A percentile compares a stretch with the other conserved stretches of the same genome.
Evolutionary conservation across 148 eudicot species (phyloP).

Genomic region (Diospyros kaki): DNA sequence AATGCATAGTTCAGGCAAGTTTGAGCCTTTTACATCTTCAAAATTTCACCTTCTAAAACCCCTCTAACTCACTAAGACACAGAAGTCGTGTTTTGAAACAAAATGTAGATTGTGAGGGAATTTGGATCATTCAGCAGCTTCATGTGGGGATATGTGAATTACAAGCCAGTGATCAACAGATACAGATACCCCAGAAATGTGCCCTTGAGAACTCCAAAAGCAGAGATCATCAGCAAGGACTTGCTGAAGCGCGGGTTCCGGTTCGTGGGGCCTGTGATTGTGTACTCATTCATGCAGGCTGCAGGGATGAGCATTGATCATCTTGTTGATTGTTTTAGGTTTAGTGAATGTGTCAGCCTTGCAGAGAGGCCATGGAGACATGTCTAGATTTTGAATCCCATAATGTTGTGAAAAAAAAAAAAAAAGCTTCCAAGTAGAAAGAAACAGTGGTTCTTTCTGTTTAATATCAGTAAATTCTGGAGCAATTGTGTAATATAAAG

Average conservation of each 20-base stretch:
- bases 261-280: conserved; percentile 88
- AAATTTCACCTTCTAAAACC: too few relatives aligned
- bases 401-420: too few relatives aligned
- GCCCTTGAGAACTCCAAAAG: conserved; percentile 83
- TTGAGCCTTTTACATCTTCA: neutral
- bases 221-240: conserved; percentile 88
- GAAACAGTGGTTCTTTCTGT: too few relatives aligned
- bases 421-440: too few relatives aligned
- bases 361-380: conserved; percentile 98
- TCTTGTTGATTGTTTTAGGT: conserved; percentile 86
- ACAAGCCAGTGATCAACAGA: conserved; percentile 79
- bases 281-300: conserved; percentile 91
- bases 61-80: neutral
- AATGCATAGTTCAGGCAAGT: conserved; percentile 75
- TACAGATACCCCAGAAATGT: conserved; percentile 81
- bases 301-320: conserved; percentile 97
- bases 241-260: conserved; percentile 70
- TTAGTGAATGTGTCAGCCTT: conserved; percentile 67
- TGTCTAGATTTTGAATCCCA: neutral
- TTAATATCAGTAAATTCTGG: too few relatives aligned
- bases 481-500: too few relatives aligned
- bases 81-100: neutral
- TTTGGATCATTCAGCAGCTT: conserved; percentile 89
- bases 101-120: conserved; percentile 59
- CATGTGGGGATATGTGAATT: conserved; percentile 79